Conservation (phyloP, 805 yeast genomes). For the Cyberlindnera subsufficiens region DNA sequence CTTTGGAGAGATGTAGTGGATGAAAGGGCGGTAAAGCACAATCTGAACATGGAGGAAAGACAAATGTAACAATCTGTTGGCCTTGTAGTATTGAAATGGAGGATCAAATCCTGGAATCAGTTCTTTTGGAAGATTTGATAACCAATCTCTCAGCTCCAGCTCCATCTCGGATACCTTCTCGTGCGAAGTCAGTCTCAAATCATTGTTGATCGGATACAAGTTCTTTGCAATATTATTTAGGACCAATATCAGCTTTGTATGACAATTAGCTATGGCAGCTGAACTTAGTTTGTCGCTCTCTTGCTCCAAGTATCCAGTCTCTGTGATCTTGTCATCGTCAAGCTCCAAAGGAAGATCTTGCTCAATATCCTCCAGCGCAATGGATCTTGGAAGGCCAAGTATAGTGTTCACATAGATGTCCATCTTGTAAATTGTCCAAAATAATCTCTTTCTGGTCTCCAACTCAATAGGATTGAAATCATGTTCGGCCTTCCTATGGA, state of each 20-base stretch:
- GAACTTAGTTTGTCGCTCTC: slow-evolving; percentile 55
- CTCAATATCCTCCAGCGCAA: slow-evolving; percentile 74
- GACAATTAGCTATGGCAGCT: slow-evolving; percentile 79
- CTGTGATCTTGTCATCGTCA: slow-evolving; percentile 82
- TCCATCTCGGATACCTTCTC: slow-evolving; percentile 57
- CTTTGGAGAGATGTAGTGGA: slow-evolving; percentile 71
- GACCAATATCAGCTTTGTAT: slow-evolving; percentile 67
- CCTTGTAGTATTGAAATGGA: slow-evolving; percentile 55
- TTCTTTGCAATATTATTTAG: slow-evolving; percentile 63
- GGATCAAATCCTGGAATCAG: slow-evolving; percentile 69
- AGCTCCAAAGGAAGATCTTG: slow-evolving; percentile 81
- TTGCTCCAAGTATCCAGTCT: slow-evolving; percentile 46
- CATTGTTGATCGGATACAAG: slow-evolving; percentile 59
- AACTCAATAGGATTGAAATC: slow-evolving; percentile 70
- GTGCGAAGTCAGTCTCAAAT: slow-evolving; percentile 21
- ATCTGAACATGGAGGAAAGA: slow-evolving; percentile 74
- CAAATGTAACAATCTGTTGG: slow-evolving; percentile 67
- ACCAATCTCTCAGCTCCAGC: slow-evolving; percentile 65
- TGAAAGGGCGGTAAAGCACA: slow-evolving; percentile 80
- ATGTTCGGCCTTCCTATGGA: slow-evolving; percentile 57
- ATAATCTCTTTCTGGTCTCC: slow-evolving; percentile 78
- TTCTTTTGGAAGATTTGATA: slow-evolving; percentile 61
- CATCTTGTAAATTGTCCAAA: slow-evolving; percentile 88
- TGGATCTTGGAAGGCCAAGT: slow-evolving; percentile 76
- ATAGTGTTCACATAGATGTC: slow-evolving; percentile 85